Evolutionary conservation across 2,329 filamentous ascomycete genomes (phyloP).

Genomic region (Calonectria crousiana): DNA sequence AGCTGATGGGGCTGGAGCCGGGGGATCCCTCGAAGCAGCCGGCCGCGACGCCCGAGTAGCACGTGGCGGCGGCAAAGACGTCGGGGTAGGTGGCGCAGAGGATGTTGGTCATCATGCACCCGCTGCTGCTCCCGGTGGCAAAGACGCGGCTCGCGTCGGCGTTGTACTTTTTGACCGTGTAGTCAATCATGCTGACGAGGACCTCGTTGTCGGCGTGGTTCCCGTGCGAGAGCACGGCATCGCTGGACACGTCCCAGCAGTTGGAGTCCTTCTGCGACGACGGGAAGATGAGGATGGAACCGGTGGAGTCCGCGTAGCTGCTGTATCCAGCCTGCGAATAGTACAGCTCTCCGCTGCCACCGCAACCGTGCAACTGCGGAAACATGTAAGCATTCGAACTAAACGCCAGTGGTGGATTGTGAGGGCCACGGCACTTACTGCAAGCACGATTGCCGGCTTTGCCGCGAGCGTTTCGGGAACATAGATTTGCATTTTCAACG

Average conservation of each 20-base stretch:
- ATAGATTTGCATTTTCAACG: conserved; percentile 12
- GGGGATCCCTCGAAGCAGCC: conserved; percentile 8
- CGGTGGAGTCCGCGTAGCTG: not conserved
- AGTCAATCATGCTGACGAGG: conserved; percentile 12
- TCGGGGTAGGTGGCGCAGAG: conserved; percentile 10
- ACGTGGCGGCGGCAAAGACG: not conserved
- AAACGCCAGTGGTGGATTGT: not conserved
- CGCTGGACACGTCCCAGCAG: conserved; percentile 8
- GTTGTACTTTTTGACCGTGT: not conserved
- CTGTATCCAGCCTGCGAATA: not conserved
- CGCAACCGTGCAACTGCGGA: not conserved
- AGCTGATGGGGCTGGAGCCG: conserved; percentile 8
- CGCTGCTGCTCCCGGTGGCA: conserved; percentile 4
- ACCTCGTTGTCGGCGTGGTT: conserved; percentile 11
- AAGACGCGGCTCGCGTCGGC: not conserved
- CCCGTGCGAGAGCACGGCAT: not conserved
- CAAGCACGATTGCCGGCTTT: not conserved
- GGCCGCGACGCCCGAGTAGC: conserved; percentile 8
- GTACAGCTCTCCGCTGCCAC: not conserved
- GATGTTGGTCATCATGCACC: conserved; percentile 16
- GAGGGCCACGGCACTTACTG: not conserved
- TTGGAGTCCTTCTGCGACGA: conserved; percentile 8
- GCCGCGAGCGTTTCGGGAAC: not conserved
- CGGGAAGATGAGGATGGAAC: conserved; percentile 2
- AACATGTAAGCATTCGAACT: not conserved